Evolutionary conservation across 805 yeast species (phyloP).

Genomic region (Priceomyces castillae): DNA sequence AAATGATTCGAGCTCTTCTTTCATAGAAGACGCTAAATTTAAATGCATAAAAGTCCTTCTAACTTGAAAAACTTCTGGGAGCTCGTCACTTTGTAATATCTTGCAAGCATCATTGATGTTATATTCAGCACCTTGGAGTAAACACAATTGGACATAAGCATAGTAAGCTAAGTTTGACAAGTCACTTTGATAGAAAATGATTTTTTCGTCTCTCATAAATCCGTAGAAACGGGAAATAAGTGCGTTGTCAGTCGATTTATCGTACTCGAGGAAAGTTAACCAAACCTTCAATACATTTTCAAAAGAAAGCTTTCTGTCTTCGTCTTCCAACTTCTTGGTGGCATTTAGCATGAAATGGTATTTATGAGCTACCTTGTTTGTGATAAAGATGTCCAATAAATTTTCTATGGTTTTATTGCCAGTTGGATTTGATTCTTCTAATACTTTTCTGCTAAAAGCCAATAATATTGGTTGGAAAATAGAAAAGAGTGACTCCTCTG

Average conservation of each 20-base stretch:
- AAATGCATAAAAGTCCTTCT: conserved; percentile 13
- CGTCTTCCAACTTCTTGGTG: conserved; percentile 15
- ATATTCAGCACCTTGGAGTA: conserved; percentile 20
- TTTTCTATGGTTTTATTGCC: conserved; percentile 14
- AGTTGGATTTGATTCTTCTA: conserved; percentile 11
- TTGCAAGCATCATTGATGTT: conserved; percentile 23
- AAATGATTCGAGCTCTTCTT: conserved; percentile 7
- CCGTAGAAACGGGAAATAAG: conserved; percentile 6
- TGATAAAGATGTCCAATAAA: conserved; percentile 26
- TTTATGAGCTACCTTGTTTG: conserved; percentile 31
- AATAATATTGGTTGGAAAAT: conserved; percentile 29
- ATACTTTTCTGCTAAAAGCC: conserved; percentile 19
- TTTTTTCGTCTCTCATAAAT: conserved; percentile 7
- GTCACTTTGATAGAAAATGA: conserved; percentile 6
- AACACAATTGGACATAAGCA: conserved; percentile 32
- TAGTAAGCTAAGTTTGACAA: conserved; percentile 29
- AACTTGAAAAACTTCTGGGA: conserved; percentile 19
- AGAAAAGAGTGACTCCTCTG: conserved; percentile 21
- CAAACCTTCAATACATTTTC: conserved; percentile 28
- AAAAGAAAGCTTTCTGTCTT: conserved; percentile 14
- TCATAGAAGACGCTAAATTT: conserved; percentile 5
- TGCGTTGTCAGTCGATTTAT: conserved; percentile 7
- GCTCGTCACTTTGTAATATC: conserved; percentile 24
- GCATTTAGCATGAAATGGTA: conserved; percentile 28
- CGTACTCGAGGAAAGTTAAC: conserved; percentile 33